Base-by-base conservation (phyloP, 495 filamentous ascomycete species). In the Talaromyces stipitatus region DNA sequence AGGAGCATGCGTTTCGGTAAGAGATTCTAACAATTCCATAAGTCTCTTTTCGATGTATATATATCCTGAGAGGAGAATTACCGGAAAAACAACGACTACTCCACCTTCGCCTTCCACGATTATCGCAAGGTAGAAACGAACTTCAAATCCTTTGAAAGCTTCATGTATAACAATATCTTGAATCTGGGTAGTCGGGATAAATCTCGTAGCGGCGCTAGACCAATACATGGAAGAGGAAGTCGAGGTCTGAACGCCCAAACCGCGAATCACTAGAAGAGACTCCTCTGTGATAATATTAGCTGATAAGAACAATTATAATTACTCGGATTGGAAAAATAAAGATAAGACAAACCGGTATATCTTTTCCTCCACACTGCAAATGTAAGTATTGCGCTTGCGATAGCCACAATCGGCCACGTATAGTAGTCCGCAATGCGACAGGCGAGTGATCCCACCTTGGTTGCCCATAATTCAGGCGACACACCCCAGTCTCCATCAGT, bases 111-210 rank as follows among this genome's bases (percentile, higher is more conserved):
- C 92, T 65, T 95, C 88, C 48, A 97, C 92, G 60, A 96, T 85
- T 10, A 97, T 88, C 9, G 86, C 83, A 12, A 99, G 75, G 69
- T 96, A 96, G 67, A 90, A 95, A 54, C 86, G 75, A 48, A 97
- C 92, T 70, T 91, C 90, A 66, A 96, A 95, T 38, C 94, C 92
- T 58, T 82, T 83, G 72, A 97, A 97, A 29, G 92, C 94, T 70
- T 99, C 94, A 69, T 97, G 90, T 46, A 99, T 88, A 56, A 96
- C 80, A 56, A 97, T 86, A 71, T 97, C 94, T 55, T 88, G 86
- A 38, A 97, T 95, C 66, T 88, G 83, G 2, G 84, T 88, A 1
- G 94, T 96, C 4, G 95, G 94, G 28, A 99, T 97, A 66, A 97
- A 99, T 57, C 92, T 76, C 54, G 91, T 91, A 12, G 81, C 77